Evolutionary conservation across 2,329 filamentous ascomycete genomes (phyloP), one percentile per base, ranked within the genome.

Genomic region (Cryphonectria japonica): DNA sequence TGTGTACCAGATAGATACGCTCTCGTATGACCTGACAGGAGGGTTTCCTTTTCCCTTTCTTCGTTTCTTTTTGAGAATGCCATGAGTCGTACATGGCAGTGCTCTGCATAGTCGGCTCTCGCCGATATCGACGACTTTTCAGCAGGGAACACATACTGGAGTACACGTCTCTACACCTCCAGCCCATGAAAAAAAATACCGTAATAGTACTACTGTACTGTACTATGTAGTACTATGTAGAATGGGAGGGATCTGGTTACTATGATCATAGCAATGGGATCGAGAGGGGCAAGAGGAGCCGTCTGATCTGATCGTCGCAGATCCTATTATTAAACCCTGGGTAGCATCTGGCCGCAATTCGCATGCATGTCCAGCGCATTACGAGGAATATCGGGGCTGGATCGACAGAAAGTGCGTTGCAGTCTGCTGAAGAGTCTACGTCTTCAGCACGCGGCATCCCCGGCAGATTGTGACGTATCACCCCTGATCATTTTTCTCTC

Each of bases 381-480:
- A 61, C 59, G 59, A 61, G 59, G 19, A 61, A 61, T 22, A 5
- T 32, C 26, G 14, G 59, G 29, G 59, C 59, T 39, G 34, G 59
- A n/a, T 39, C 59, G 59, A 8, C 59, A 39, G 59, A n/a, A 5
- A 34, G 37, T 59, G 54, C 26, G 54, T 32, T 59, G 54, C 29
- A 59, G 54, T 50, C 22, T n/a, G 59, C 34, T 61, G 19, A 61
- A 61, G 59, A 39, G 59, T 34, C 41, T 43, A 41, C 67, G 22
- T 61, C 26, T 62, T 63, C 41, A 41, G n/a, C 39, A 62, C 37
- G 32, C 61, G 67, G 67, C 67, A 46, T 46, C 29, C 67, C 67
- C 67, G 59, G 67, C 59, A 26, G 19, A 22, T 22, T 37, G 46
- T 68, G 67, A 63, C 67, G 67, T 68, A 62, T 7, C 32, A 29